Conservation (phyloP, 23 red algal species). For the Porphyridium purpureum region DNA sequence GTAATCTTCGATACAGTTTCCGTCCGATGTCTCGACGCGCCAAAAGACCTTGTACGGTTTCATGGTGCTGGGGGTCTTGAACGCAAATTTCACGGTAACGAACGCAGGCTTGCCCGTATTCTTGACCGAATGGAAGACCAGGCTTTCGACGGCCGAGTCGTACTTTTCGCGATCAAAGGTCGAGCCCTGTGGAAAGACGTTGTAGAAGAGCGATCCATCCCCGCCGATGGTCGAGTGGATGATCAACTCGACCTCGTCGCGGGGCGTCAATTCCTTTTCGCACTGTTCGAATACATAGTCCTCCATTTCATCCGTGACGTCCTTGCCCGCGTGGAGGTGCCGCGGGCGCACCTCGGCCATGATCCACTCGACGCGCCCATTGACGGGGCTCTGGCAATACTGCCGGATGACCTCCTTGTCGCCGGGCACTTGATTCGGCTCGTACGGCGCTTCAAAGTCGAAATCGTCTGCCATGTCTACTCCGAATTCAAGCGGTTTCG, state of each 20-base stretch:
- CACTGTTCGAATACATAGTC: constrained; percentile 24
- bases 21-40: constrained; percentile 28
- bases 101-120: not conserved
- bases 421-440: constrained; percentile 14
- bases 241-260: constrained; percentile 28
- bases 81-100: constrained; percentile 31
- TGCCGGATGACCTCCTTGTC: constrained; percentile 3
- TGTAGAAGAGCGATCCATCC: constrained; percentile 25
- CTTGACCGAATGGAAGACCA: constrained; percentile 36
- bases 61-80: constrained; percentile 16
- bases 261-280: constrained; percentile 16
- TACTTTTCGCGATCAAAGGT: constrained; percentile 36
- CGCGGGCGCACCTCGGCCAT: constrained; percentile 8
- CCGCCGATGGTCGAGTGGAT: constrained; percentile 38
- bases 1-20: constrained; percentile 43
- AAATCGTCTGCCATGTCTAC: too few species aligned
- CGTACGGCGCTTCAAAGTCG: constrained; percentile 43
- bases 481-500: too few species aligned
- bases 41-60: constrained; percentile 51
- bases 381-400: constrained; percentile 49
- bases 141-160: constrained; percentile 45
- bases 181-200: constrained; percentile 35
- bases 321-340: constrained; percentile 23
- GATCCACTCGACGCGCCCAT: constrained; percentile 57
- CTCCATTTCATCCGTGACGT: constrained; percentile 12